Evolutionary conservation across 2,329 filamentous ascomycete species (phyloP), one percentile per base, ranked within the genome.

Genomic region (Hypoxylon sp.): DNA sequence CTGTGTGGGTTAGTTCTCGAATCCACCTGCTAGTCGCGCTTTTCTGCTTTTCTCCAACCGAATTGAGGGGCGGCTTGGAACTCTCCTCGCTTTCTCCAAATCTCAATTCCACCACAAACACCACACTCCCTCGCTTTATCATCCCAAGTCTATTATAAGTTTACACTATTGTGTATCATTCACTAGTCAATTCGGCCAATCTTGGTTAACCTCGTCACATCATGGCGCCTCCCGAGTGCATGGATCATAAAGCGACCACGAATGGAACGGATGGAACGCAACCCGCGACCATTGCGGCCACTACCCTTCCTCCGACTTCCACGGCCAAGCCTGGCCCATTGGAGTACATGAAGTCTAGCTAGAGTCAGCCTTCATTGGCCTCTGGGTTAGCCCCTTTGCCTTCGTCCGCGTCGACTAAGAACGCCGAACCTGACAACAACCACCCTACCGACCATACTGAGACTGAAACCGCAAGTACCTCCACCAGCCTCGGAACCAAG

Each of bases 311-410:
- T 53, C 27, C 6, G 14, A 20, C 49, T 6, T 25, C 31, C 20
- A 17, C 20, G 22, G 33, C 22, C 51, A 31, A n/a, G n/a, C 31
- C 56, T 42, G 11, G n/a, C 22, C 13, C 17, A 31, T 22, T 42
- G 14, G 33, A 27, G 33, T 11, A 4, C 8, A 20, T 33, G 49
- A 54, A 33, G 40, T 33, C 33, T 33, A 55, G 59, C 20, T 62
- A 62, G 59, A 55, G 50, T 22, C 50, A 48, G 37, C 50, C 59
- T 37, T 62, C 40, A 22, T 40, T 55, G 14, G 13, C 30, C 50
- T 27, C 20, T 20, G 42, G 49, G 6, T 22, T 58, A 22, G 53
- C n/a, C 6, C 1, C 33, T 11, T 42, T 13, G 6, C 10, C 44
- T 22, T 37, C 30, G 10, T 27, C 31, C 20, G 13, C n/a, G 31